These are phyloP conservation scores for Spathaspora sp. DNA, from an alignment of 805 yeast genomes.

Conservation along the genomic window DNA sequence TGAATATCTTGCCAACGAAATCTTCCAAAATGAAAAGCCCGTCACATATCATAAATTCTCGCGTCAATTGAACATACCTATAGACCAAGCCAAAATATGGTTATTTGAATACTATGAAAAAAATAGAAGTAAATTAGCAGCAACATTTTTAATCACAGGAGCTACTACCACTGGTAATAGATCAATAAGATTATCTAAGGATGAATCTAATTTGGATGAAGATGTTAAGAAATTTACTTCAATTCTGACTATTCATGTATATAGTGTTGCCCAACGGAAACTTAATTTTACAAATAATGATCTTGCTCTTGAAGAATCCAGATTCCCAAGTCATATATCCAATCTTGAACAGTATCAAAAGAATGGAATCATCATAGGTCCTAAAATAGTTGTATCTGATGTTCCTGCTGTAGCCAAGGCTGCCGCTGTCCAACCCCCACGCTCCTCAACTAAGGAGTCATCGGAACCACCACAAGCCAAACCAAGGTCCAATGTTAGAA, in stretches of 20 bases:
- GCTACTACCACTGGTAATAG: slow-evolving; percentile 9
- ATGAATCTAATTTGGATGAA: slow-evolving; percentile 20
- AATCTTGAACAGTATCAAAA: slow-evolving; percentile 15
- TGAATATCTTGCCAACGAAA: slow-evolving; percentile 25
- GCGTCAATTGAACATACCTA: slow-evolving; percentile 35
- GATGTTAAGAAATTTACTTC: slow-evolving; percentile 22
- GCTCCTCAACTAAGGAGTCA: slow-evolving; percentile 8
- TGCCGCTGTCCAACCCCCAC: slow-evolving; percentile 2
- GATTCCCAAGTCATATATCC: slow-evolving; percentile 10
- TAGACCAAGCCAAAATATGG: slow-evolving; percentile 33
- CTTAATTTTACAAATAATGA: slow-evolving; percentile 10
- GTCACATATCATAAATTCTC: slow-evolving; percentile 43
- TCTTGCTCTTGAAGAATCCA: slow-evolving; percentile 14
- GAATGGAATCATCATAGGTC: slow-evolving; percentile 33
- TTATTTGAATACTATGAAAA: slow-evolving; percentile 35
- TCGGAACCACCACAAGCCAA: slow-evolving; percentile 3
- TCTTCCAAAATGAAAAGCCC: slow-evolving; percentile 18
- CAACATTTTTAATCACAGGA: slow-evolving; percentile 43
- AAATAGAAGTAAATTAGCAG: slow-evolving; percentile 32
- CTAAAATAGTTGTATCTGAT: slow-evolving; percentile 9
- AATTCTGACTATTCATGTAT: slow-evolving; percentile 35
- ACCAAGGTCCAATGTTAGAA: slow-evolving; percentile 4
- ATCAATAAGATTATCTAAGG: slow-evolving; percentile 19
- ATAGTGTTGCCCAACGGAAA: slow-evolving; percentile 24
- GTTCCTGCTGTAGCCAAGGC: slow-evolving; percentile 3